Evolutionary conservation across 345 rosid genomes (phyloP).

Genomic region (Microcos paniculata): DNA sequence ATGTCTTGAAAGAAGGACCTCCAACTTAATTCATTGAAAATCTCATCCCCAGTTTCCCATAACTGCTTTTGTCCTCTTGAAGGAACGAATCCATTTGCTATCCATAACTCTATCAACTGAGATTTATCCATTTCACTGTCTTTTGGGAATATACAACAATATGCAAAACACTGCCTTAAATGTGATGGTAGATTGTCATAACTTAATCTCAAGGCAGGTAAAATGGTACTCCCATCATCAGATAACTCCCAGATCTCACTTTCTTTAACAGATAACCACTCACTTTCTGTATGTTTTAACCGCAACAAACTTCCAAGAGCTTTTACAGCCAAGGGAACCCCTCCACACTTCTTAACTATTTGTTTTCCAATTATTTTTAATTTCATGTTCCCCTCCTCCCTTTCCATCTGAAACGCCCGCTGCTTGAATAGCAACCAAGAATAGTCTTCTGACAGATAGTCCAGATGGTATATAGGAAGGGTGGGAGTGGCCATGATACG

Average conservation of each 20-base stretch:
- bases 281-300: neutral
- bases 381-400: neutral
- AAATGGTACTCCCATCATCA: neutral
- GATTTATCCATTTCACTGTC: neutral
- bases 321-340: neutral
- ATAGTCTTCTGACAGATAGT: neutral
- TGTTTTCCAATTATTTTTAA: conserved; percentile 10
- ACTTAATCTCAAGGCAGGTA: conserved; percentile 12
- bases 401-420: neutral
- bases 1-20: conserved; percentile 22
- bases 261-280: conserved; percentile 24
- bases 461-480: conserved; percentile 2
- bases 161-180: conserved; percentile 16
- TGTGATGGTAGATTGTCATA: conserved; percentile 14
- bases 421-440: conserved; percentile 14
- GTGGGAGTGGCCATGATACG: conserved; percentile 11
- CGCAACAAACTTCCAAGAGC: neutral
- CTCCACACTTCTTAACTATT: conserved; percentile 20
- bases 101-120: conserved; percentile 19
- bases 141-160: conserved; percentile 28
- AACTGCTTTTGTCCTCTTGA: neutral
- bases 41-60: conserved; percentile 9
- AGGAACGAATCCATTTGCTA: conserved; percentile 17
- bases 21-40: conserved; percentile 17
- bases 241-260: conserved; percentile 29